phyloP scores from a whole-genome alignment of 2,329 filamentous ascomycete species.

The Alternaria angustiovoidea region DNA sequence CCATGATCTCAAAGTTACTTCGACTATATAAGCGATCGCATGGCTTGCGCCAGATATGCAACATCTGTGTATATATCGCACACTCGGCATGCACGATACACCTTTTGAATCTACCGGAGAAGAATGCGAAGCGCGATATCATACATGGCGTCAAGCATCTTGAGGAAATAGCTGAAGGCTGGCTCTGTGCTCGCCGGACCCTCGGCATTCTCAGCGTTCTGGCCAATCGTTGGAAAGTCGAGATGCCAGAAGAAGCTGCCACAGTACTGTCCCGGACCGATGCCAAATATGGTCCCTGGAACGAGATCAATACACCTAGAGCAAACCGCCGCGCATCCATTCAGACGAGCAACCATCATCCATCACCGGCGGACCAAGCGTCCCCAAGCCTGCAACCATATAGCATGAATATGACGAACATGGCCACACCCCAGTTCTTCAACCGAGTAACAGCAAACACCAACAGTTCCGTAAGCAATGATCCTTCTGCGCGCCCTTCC shows the following conservation, averaged over 20 bases:
- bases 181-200: conserved; percentile 87
- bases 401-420: conserved; percentile 37
- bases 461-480: conserved; percentile 31
- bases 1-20: conserved; percentile 91
- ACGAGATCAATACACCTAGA: conserved; percentile 41
- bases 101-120: conserved; percentile 89
- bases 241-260: conserved; percentile 83
- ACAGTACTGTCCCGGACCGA: conserved; percentile 80
- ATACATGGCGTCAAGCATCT: conserved; percentile 89
- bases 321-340: conserved; percentile 27
- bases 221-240: conserved; percentile 87
- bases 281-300: conserved; percentile 75
- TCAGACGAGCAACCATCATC: conserved; percentile 23
- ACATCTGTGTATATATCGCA: conserved; percentile 93
- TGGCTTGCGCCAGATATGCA: conserved; percentile 91
- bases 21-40: conserved; percentile 92
- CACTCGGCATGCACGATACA: conserved; percentile 96
- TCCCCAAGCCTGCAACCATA: conserved; percentile 42
- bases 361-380: conserved; percentile 31
- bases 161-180: conserved; percentile 94
- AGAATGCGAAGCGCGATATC: conserved; percentile 87
- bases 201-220: conserved; percentile 85
- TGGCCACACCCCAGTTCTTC: conserved; percentile 38
- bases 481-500: conserved; percentile 35
- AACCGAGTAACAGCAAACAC: conserved; percentile 29